Percentiles rank a stretch among this genome's conserved stretches.
phyloP scores from a whole-genome alignment of 2,329 filamentous ascomycete genomes.

The Phaeosphaeriaceae sp. region DNA sequence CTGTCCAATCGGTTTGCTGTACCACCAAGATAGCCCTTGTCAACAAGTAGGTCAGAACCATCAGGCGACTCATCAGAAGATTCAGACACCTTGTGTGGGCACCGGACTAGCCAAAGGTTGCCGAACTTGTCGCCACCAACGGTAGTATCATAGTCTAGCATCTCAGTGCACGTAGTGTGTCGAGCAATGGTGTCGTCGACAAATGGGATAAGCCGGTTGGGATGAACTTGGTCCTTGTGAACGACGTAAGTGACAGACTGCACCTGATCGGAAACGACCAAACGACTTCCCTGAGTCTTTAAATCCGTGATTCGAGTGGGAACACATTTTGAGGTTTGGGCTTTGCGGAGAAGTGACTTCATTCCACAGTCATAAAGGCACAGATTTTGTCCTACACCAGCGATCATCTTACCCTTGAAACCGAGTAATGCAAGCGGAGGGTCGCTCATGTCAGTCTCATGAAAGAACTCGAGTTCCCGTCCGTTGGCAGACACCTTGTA shows the following conservation, averaged over 20 bases:
- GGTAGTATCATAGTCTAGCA: slow-evolving; percentile 97
- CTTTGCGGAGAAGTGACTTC: slow-evolving; percentile 89
- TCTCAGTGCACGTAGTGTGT: slow-evolving; percentile 88
- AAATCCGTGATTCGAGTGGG: slow-evolving; percentile 86
- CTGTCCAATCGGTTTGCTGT: slow-evolving; percentile 83
- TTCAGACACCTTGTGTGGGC: slow-evolving; percentile 82
- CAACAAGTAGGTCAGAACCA: slow-evolving; percentile 88
- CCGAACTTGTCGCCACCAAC: slow-evolving; percentile 98
- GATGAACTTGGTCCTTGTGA: slow-evolving; percentile 77
- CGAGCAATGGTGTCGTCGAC: slow-evolving; percentile 87
- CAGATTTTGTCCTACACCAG: slow-evolving; percentile 82
- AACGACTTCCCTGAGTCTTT: slow-evolving; percentile 87
- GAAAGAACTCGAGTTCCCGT: slow-evolving; percentile 88
- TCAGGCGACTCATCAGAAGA: slow-evolving; percentile 92
- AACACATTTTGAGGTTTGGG: slow-evolving; percentile 74
- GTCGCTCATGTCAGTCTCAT: slow-evolving; percentile 91
- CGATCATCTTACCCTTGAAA: slow-evolving; percentile 88
- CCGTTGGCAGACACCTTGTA: slow-evolving; percentile 90
- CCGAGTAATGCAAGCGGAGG: slow-evolving; percentile 88
- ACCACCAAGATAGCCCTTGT: slow-evolving; percentile 87
- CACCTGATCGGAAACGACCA: slow-evolving; percentile 90
- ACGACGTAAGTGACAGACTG: slow-evolving; percentile 92
- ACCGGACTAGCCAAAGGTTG: slow-evolving; percentile 91
- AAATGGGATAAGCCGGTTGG: slow-evolving; percentile 92
- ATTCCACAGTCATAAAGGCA: slow-evolving; percentile 93